Conservation (phyloP, 371 early-diverging fungal genomes). For the Batkoa obscura region DNA sequence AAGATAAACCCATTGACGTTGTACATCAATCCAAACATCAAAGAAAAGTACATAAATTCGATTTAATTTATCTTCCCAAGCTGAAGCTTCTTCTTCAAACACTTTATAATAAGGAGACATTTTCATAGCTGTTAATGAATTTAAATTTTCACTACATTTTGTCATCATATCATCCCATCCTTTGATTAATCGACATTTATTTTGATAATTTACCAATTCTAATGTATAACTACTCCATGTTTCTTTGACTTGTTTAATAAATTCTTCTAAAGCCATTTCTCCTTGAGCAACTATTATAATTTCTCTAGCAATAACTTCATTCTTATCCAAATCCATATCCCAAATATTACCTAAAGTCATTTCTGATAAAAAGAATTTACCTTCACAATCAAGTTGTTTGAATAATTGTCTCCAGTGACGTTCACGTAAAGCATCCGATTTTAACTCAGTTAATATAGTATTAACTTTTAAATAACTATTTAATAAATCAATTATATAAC, state of each 20-base stretch:
- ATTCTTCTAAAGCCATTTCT: constrained; percentile 97
- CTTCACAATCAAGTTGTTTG: constrained; percentile 57
- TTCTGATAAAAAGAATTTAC: constrained; percentile 44
- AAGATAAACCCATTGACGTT: constrained; percentile 97
- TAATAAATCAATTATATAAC: constrained; percentile 74
- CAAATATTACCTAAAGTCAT: constrained; percentile 90
- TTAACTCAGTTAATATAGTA: constrained; percentile 67
- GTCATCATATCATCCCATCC: constrained; percentile 96
- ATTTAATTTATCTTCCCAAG: constrained; percentile 94
- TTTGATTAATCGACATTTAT: constrained; percentile 84
- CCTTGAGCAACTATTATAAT: constrained; percentile 87
- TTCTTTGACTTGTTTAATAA: constrained; percentile 79
- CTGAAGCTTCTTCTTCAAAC: constrained; percentile 88
- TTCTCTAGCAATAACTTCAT: constrained; percentile 66
- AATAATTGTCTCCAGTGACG: constrained; percentile 93
- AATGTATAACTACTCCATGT: constrained; percentile 82
- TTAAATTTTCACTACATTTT: constrained; percentile 88
- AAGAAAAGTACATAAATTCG: constrained; percentile 78
- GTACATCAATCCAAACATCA: constrained; percentile 98
- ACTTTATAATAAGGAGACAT: constrained; percentile 91
- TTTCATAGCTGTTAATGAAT: constrained; percentile 90
- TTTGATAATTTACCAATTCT: constrained; percentile 91
- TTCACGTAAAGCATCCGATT: constrained; percentile 88
- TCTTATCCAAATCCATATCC: constrained; percentile 77
- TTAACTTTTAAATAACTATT: constrained; percentile 63